Evolutionary conservation across 2,329 filamentous ascomycete species (phyloP).

Genomic region (Colletotrichum brevisporum): DNA sequence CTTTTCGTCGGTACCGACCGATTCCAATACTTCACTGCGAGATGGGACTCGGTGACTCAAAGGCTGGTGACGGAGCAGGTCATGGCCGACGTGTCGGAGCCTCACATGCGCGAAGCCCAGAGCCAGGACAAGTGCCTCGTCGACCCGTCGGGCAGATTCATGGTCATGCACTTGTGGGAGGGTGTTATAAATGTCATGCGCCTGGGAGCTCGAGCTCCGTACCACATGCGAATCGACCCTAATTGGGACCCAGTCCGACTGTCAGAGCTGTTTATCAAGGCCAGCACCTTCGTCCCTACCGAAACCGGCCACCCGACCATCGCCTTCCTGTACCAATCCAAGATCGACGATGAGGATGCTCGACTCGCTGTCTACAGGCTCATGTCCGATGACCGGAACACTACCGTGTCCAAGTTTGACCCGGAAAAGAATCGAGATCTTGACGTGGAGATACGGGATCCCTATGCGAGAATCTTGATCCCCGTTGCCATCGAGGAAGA

Average conservation of each 20-base stretch:
- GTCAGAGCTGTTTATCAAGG: constrained; percentile 72
- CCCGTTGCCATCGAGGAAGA: constrained; percentile 70
- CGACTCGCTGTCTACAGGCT: constrained; percentile 72
- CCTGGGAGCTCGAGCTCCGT: constrained; percentile 62
- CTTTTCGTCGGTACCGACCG: constrained; percentile 94
- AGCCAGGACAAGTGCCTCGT: constrained; percentile 87
- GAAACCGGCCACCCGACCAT: constrained; percentile 71
- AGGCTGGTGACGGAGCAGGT: constrained; percentile 66
- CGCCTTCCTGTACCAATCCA: constrained; percentile 71
- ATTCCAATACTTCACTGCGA: constrained; percentile 90
- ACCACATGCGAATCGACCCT: constrained; percentile 57
- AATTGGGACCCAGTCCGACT: constrained; percentile 69
- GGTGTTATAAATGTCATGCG: constrained; percentile 70
- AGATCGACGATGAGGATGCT: constrained; percentile 66
- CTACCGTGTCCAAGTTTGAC: constrained; percentile 68
- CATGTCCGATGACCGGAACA: constrained; percentile 70
- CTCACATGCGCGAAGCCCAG: constrained; percentile 81
- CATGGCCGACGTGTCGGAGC: constrained; percentile 69
- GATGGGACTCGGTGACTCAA: constrained; percentile 77
- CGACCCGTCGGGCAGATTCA: constrained; percentile 79
- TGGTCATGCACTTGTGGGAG: constrained; percentile 73
- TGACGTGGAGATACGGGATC: constrained; percentile 66
- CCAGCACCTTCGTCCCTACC: constrained; percentile 69
- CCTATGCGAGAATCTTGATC: constrained; percentile 73
- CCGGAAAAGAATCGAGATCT: constrained; percentile 68